Evolutionary conservation across 257 asterid species (phyloP).

Genomic region (Handroanthus guayacan): DNA sequence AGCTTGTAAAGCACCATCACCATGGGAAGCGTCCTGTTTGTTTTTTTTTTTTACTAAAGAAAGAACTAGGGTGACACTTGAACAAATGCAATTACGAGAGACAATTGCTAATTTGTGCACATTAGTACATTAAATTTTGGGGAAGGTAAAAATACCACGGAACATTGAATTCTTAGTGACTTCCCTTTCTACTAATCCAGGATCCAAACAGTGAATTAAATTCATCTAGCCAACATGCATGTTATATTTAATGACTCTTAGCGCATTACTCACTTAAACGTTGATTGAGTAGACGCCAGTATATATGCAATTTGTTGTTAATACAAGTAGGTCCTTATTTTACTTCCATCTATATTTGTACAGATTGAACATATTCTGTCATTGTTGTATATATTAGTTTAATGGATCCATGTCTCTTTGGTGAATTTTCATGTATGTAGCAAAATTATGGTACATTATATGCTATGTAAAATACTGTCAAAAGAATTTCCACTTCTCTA

Average conservation of each 20-base stretch:
- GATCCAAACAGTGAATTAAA: neutral
- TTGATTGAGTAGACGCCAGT: neutral
- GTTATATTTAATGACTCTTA: conserved; percentile 14
- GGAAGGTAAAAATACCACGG: neutral
- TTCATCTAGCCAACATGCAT: neutral
- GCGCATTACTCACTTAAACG: conserved; percentile 2
- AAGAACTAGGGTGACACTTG: neutral
- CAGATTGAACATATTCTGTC: conserved; percentile 15
- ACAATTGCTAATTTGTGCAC: neutral
- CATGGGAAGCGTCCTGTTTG: neutral
- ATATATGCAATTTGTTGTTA: neutral
- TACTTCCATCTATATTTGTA: conserved; percentile 5
- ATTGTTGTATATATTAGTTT: neutral
- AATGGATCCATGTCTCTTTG: conserved; percentile 15
- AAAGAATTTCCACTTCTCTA: neutral
- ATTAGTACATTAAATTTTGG: neutral
- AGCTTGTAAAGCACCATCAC: neutral
- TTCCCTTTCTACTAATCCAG: neutral
- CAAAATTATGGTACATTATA: neutral
- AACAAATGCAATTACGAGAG: neutral
- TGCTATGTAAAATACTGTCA: neutral
- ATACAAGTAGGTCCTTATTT: conserved; percentile 13
- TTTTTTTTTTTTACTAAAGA: neutral
- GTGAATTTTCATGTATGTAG: conserved; percentile 18
- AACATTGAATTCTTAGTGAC: neutral